Evolutionary conservation across 2,329 filamentous ascomycete species (phyloP), one percentile per base, ranked within the genome.

Genomic region (Tolypocladium tropicale): DNA sequence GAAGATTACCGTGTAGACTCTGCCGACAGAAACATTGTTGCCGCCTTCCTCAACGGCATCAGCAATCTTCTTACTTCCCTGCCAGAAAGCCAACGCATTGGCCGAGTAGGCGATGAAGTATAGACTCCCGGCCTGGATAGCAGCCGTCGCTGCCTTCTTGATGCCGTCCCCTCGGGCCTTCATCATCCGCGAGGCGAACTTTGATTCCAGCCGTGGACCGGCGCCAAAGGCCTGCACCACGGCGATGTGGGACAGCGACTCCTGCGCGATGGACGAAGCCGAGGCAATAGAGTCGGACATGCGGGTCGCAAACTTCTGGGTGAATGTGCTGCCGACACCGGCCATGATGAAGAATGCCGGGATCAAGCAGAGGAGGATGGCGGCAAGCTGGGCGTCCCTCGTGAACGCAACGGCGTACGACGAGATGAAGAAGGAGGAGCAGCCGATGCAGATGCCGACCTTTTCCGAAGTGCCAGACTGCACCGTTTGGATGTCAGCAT

Each of bases 401-500:
- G 83, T 79, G 60, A 89, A 89, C 2, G 84, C 83, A 18, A 89
- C 80, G 5, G 84, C 74, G 59, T 86, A 88, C 3, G 84, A 81
- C 0, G 85, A 83, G 54, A 87, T 65, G 64, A 88, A 88, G 67
- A 87, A 89, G 2, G 82, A 82, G 11, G 81, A 67, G 53, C 78
- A 83, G 28, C 79, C 77, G 5, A 89, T 74, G 60, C 80, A 78
- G 36, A 87, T 80, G 53, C 85, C 85, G 18, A 87, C 84, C 66
- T 89, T 89, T 68, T 89, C 86, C 1, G 82, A 84, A 0, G 85
- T 87, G 16, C 86, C 86, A 0, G 79, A 78, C 63, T 86, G 85
- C 53, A 89, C 82, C 1, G 81, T 79, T 57, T 84, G 79, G 36
- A 88, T 84, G 62, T 89, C 85, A 55, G 77, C 76, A 63, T 84